phyloP scores from a whole-genome alignment of 2,329 filamentous ascomycete genomes.

The Colletotrichum simmondsii region DNA sequence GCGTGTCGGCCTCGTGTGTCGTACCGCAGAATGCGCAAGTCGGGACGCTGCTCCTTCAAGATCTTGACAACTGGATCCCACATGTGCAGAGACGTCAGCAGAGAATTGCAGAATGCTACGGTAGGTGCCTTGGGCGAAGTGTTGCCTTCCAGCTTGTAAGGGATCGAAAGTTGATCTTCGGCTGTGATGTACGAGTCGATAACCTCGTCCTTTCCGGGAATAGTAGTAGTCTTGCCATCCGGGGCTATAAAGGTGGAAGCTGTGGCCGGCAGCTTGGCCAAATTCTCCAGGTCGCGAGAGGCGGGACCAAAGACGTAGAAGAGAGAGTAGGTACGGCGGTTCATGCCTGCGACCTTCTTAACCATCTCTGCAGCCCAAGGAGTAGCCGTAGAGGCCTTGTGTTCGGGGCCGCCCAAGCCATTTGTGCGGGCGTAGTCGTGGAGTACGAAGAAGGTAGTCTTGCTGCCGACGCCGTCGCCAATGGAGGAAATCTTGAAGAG shows the following conservation, averaged over 20 bases:
- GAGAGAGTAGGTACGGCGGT: constrained; percentile 72
- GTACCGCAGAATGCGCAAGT: constrained; percentile 81
- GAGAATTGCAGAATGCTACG: constrained; percentile 82
- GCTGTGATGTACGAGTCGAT: constrained; percentile 77
- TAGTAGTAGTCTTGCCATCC: constrained; percentile 66
- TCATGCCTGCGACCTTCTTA: constrained; percentile 67
- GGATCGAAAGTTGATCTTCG: constrained; percentile 73
- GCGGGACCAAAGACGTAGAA: constrained; percentile 85
- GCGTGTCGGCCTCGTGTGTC: constrained; percentile 76
- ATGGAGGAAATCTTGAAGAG: constrained; percentile 75
- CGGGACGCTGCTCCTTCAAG: constrained; percentile 68
- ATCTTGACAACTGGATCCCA: constrained; percentile 79
- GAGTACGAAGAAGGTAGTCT: constrained; percentile 68
- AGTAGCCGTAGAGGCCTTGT: constrained; percentile 71
- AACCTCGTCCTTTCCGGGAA: constrained; percentile 58
- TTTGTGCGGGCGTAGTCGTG: constrained; percentile 79
- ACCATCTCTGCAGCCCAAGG: constrained; percentile 69
- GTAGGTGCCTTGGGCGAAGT: constrained; percentile 73
- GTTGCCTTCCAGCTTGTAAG: constrained; percentile 82
- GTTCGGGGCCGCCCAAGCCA: constrained; percentile 72
- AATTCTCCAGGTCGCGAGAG: constrained; percentile 72
- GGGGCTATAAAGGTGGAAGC: constrained; percentile 62
- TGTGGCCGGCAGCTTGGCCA: constrained; percentile 60
- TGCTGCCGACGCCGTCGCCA: constrained; percentile 57
- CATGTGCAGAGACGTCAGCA: constrained; percentile 82